Percentiles rank a stretch among this genome's conserved stretches.
These are phyloP conservation scores for Thielaviopsis euricoi DNA, from an alignment of 2,329 filamentous ascomycete species.

Conservation along the genomic window DNA sequence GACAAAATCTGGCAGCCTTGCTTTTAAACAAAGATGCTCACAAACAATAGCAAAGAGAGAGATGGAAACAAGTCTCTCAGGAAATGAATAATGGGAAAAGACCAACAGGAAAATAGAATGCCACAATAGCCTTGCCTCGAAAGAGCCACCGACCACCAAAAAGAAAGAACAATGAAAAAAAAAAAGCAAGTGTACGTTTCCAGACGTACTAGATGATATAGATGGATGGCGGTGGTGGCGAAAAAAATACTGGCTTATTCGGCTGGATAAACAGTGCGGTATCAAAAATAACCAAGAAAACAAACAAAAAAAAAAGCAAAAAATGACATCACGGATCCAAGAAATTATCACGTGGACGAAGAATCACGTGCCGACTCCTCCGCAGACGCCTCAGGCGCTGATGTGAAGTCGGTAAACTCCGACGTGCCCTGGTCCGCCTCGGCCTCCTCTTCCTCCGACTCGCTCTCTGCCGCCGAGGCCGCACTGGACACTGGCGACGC, in stretches of 20 bases:
- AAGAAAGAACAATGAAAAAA: too few species aligned
- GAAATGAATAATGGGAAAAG: too few species aligned
- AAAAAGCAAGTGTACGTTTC: neutral
- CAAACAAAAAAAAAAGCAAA: neutral
- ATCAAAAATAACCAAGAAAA: constrained; percentile 4
- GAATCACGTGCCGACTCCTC: neutral
- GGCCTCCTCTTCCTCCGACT: neutral
- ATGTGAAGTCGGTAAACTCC: constrained; percentile 8
- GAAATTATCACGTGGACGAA: neutral
- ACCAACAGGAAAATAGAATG: too few species aligned
- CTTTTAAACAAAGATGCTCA: too few species aligned
- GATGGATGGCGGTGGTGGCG: too few species aligned
- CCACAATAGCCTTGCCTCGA: too few species aligned
- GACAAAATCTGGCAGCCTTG: neutral
- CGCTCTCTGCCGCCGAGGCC: neutral
- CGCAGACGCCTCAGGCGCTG: neutral
- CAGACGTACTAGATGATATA: neutral
- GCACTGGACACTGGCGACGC: neutral
- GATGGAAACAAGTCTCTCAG: too few species aligned
- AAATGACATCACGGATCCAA: neutral
- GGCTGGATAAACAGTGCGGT: neutral
- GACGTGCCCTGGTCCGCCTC: neutral
- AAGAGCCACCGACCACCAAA: too few species aligned
- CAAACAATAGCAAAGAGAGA: too few species aligned
- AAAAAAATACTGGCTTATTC: neutral